A percentile compares a stretch with the other conserved stretches of the same genome.
phyloP scores from a whole-genome alignment of 805 yeast genomes.

The Hermanozyma aechmeae region DNA sequence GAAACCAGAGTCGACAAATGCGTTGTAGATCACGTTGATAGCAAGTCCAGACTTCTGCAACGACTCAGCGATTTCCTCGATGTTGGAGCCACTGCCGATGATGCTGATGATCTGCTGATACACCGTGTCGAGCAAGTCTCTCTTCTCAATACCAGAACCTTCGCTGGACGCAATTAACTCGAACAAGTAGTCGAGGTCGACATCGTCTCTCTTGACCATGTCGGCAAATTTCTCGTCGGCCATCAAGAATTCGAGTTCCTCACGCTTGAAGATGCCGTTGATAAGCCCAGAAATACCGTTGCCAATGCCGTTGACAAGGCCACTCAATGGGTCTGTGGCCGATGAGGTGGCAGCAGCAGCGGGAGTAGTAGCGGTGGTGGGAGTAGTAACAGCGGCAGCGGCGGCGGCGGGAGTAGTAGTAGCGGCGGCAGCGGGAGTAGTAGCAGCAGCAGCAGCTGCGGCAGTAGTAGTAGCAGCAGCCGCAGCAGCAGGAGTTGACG shows the following conservation, averaged over 20 bases:
- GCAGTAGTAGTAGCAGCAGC: constrained; percentile 10
- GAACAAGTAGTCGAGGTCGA: constrained; percentile 3
- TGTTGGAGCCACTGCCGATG: constrained; percentile 10
- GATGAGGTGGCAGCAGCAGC: too few species aligned
- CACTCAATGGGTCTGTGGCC: too few species aligned
- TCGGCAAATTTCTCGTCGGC: constrained; percentile 3
- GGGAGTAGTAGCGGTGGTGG: too few species aligned
- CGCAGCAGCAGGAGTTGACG: constrained; percentile 5
- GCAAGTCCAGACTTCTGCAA: constrained; percentile 16
- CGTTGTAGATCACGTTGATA: constrained; percentile 9
- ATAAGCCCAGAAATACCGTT: not conserved
- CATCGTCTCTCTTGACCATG: constrained; percentile 5
- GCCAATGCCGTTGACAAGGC: constrained; percentile 2
- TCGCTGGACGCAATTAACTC: constrained; percentile 2
- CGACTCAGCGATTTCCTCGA: constrained; percentile 12
- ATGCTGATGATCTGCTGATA: constrained; percentile 9
- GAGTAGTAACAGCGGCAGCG: not conserved
- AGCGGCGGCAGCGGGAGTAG: constrained; percentile 6
- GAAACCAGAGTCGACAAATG: constrained; percentile 9
- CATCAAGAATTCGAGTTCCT: constrained; percentile 3
- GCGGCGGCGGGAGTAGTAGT: constrained; percentile 4
- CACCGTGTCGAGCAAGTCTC: constrained; percentile 1
- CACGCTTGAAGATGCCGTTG: constrained; percentile 6
- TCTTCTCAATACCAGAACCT: not conserved
- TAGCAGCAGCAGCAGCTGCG: constrained; percentile 5